Conservation (phyloP, 768 basidiomycete species). For the Mycena olivaceomarginata region DNA sequence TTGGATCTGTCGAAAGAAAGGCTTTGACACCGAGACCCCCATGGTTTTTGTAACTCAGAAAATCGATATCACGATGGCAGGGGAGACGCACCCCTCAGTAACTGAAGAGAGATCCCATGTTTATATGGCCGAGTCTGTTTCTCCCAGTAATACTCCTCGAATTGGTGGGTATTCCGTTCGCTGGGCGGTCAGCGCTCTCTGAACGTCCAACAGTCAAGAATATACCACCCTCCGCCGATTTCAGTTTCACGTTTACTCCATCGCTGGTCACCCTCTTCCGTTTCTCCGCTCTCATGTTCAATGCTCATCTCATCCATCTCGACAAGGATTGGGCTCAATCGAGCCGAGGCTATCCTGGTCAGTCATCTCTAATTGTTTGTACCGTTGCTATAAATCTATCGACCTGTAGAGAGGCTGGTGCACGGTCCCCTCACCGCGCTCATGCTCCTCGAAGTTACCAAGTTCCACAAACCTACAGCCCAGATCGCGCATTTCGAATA, state of each 20-base stretch:
- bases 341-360: slow-evolving; percentile 85
- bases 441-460: slow-evolving; percentile 81
- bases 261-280: slow-evolving; percentile 86
- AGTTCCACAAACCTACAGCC: slow-evolving; percentile 68
- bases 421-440: slow-evolving; percentile 90
- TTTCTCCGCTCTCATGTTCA: slow-evolving; percentile 92
- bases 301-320: slow-evolving; percentile 90
- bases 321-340: slow-evolving; percentile 83
- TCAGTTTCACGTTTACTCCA: slow-evolving; percentile 81
- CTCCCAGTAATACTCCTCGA: slow-evolving; percentile 57
- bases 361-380: slow-evolving; percentile 40
- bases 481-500: slow-evolving; percentile 75
- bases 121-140: slow-evolving; percentile 64
- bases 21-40: slow-evolving; percentile 76
- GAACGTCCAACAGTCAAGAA: slow-evolving; percentile 64
- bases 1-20: slow-evolving; percentile 76
- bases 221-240: slow-evolving; percentile 69
- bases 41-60: slow-evolving; percentile 87
- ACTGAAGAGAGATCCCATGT: slow-evolving; percentile 83
- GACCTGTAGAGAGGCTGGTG: slow-evolving; percentile 81
- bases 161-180: slow-evolving; percentile 61
- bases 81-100: slow-evolving; percentile 66
- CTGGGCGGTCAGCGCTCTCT: slow-evolving; percentile 2
- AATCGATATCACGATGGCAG: slow-evolving; percentile 70
- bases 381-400: not conserved